Percentiles rank a stretch among this genome's conserved stretches.
Evolutionary conservation across 257 asterid species (phyloP).

Genomic region (Capsicum pubescens): DNA sequence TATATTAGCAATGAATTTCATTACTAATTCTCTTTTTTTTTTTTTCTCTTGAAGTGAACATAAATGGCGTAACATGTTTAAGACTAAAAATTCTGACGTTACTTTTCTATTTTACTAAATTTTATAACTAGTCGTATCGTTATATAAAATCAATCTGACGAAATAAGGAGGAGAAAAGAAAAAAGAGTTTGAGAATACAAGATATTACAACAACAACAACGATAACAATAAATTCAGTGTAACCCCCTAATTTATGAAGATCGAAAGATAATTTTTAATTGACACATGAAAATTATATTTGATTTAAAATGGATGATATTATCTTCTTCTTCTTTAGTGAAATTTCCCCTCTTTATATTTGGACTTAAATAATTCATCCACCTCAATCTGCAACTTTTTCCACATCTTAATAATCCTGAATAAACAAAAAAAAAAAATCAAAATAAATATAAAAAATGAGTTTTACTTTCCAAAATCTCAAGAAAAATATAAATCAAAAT

Average conservation of each 20-base stretch:
- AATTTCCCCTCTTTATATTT: slow-evolving; percentile 21
- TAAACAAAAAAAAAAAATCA: not conserved
- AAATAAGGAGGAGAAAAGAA: too few relatives aligned
- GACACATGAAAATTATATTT: too few relatives aligned
- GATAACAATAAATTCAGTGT: too few relatives aligned
- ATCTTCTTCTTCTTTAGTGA: slow-evolving; percentile 26
- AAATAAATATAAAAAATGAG: not conserved
- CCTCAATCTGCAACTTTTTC: not conserved
- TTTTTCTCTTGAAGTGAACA: not conserved
- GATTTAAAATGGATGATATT: not conserved
- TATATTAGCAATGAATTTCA: not conserved
- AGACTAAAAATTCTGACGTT: too few relatives aligned
- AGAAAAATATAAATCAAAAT: not conserved
- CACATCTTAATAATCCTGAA: slow-evolving; percentile 23
- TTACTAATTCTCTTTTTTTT: not conserved
- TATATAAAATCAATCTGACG: not conserved
- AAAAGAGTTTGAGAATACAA: too few relatives aligned
- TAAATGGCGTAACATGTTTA: not conserved
- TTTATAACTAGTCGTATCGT: not conserved
- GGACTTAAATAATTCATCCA: slow-evolving; percentile 28
- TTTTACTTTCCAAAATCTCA: not conserved
- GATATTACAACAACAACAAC: too few relatives aligned
- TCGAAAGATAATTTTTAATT: too few relatives aligned
- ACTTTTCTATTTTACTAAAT: not conserved
- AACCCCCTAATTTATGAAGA: too few relatives aligned